These are phyloP conservation scores for Solanum stenotomum DNA, from an alignment of 257 asterid genomes.

Conservation along the genomic window DNA sequence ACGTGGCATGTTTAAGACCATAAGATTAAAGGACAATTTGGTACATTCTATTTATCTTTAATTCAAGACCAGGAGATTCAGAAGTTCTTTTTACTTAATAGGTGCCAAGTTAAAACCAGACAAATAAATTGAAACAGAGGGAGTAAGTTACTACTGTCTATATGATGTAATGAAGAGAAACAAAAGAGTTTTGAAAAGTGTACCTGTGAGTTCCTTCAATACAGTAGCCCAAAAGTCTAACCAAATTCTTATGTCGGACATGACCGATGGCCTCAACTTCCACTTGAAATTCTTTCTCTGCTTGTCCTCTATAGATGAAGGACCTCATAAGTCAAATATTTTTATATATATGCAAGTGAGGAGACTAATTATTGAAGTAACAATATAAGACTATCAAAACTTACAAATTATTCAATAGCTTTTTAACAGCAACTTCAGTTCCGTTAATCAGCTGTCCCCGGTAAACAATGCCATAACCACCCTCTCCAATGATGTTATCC, in stretches of 20 bases:
- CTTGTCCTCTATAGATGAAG: constrained; percentile 58
- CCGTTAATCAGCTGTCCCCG: constrained; percentile 57
- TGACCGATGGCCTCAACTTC: constrained; percentile 95
- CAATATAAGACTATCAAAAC: constrained; percentile 7
- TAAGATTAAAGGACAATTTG: not conserved
- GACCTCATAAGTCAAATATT: not conserved
- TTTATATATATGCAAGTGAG: not conserved
- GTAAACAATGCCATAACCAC: constrained; percentile 87
- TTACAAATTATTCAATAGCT: constrained; percentile 77
- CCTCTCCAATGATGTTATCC: constrained; percentile 80
- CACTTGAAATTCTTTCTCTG: constrained; percentile 82
- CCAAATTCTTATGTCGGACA: constrained; percentile 82
- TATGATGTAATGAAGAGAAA: not conserved
- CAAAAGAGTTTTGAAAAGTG: not conserved
- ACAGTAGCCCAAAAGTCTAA: constrained; percentile 80
- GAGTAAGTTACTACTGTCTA: not conserved
- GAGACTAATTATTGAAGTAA: not conserved
- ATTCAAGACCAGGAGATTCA: not conserved
- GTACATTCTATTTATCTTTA: not conserved
- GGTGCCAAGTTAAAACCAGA: not conserved
- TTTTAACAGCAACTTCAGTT: constrained; percentile 69
- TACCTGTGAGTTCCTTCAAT: constrained; percentile 87
- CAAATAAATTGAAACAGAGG: not conserved
- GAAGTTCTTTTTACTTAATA: not conserved
- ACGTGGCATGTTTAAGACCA: not conserved